These are phyloP conservation scores for Wickerhamiella slavikovae DNA, from an alignment of 805 yeast species.

Conservation along the genomic window DNA sequence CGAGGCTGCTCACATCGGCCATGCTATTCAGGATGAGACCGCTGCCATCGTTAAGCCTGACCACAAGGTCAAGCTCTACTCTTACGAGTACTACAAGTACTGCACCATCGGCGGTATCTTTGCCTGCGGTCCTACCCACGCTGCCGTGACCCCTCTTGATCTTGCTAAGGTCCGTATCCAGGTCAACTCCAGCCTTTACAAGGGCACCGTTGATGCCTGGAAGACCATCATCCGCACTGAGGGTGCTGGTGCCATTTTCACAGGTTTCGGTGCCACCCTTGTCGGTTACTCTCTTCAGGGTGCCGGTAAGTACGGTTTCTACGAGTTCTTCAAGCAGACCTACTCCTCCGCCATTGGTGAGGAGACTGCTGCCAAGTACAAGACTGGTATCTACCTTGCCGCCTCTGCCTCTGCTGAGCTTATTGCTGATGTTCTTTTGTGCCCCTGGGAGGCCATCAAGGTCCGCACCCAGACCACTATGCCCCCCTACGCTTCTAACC, in stretches of 20 bases:
- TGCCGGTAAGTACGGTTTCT: constrained; percentile 91
- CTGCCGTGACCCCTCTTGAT: constrained; percentile 83
- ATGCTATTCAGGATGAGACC: constrained; percentile 18
- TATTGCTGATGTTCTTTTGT: constrained; percentile 69
- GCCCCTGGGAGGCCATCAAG: constrained; percentile 92
- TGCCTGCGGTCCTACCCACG: constrained; percentile 96
- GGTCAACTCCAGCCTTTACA: constrained; percentile 55
- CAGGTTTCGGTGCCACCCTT: constrained; percentile 84
- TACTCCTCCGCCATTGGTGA: constrained; percentile 52
- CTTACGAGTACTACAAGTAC: constrained; percentile 45
- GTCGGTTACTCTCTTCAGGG: constrained; percentile 92
- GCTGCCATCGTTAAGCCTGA: constrained; percentile 16
- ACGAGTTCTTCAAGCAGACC: constrained; percentile 71
- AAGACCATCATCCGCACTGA: constrained; percentile 46
- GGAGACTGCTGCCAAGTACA: constrained; percentile 36
- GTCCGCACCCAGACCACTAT: constrained; percentile 84
- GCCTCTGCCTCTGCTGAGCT: constrained; percentile 92
- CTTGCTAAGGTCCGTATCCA: constrained; percentile 86
- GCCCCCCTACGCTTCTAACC: constrained; percentile 58
- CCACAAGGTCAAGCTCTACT: constrained; percentile 29
- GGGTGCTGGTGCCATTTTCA: constrained; percentile 57
- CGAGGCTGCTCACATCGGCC: constrained; percentile 12
- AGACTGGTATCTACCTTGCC: constrained; percentile 53
- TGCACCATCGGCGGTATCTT: constrained; percentile 56
- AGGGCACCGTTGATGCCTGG: constrained; percentile 69